Base-by-base conservation (phyloP, 2,329 filamentous ascomycete genomes). In the Trichophyton rubrum region DNA sequence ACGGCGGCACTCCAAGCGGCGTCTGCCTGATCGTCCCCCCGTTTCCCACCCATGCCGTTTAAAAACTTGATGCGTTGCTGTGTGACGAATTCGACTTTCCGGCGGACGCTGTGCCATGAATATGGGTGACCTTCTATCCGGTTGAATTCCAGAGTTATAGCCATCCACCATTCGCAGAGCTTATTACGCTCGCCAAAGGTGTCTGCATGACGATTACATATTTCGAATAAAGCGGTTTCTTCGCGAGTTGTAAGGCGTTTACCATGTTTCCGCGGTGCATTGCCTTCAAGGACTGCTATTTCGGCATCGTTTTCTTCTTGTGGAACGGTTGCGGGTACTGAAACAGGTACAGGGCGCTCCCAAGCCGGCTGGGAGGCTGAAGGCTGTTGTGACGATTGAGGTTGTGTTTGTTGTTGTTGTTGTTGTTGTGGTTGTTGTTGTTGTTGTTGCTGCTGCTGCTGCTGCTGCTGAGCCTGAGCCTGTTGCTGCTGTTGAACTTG, bases 151-250 rank as follows among this genome's bases (percentile, higher is more conserved):
- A 64, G 65, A 4, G 73, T 72, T 13, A 75, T 67, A 2, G 65
- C 72, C 64, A 68, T 69, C 73, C 73, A 75, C 73, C 73, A 75
- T 58, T 75, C 72, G 62, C 73, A 75, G 3, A 75, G 68, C 33
- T 73, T 73, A 62, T 72, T 75, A 61, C 73, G 72, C 57, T 70
- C 70, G 1, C 73, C 73, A 58, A 75, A 75, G 1, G 68, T 69
- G 13, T 58, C 63, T 0, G 72, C 70, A 55, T 74, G 68, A 4
- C 67, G 68, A 61, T 73, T 75, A 61, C 73, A 75, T 40, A 75
- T 72, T 17, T 74, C 69, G 57, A 75, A 75, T 3, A 75, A 67
- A 0, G 67, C 69, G 3, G 75, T 69, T 63, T 75, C 73, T 60
- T 75, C 73, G 35, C 69, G 68, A 3, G 73, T 73, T 7, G 73